phyloP scores from a whole-genome alignment of 2,329 filamentous ascomycete genomes.

The Dryadomyces quercivorus region DNA sequence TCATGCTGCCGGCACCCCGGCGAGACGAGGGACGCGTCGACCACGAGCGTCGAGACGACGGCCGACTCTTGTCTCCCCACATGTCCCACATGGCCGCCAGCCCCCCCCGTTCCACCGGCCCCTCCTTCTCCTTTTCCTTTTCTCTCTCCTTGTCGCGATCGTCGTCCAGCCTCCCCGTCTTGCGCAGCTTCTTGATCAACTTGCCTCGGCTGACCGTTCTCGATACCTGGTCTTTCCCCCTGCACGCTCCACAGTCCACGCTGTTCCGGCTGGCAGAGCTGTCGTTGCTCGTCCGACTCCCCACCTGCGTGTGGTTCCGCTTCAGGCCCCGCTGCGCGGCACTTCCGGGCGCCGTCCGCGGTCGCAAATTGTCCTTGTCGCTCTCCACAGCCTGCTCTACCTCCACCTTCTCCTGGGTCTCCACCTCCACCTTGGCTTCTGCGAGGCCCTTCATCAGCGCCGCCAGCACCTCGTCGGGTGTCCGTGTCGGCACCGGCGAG shows the following conservation, averaged over 20 bases:
- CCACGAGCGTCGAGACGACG: neutral
- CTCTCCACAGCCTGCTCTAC: neutral
- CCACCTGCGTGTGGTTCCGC: no score
- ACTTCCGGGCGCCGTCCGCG: no score
- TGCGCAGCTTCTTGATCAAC: constrained; percentile 40
- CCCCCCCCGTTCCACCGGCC: neutral
- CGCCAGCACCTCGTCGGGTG: neutral
- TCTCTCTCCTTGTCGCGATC: neutral
- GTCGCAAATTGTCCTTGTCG: neutral
- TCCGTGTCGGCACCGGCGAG: neutral
- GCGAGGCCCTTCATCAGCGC: neutral
- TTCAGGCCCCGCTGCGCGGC: no score
- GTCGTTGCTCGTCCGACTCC: neutral
- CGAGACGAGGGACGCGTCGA: neutral
- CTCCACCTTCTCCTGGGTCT: neutral
- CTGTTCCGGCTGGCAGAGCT: neutral
- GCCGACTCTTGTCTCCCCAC: neutral
- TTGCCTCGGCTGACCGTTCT: constrained; percentile 15
- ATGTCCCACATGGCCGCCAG: neutral
- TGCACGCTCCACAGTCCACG: neutral
- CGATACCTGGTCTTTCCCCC: neutral
- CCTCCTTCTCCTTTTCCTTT: neutral
- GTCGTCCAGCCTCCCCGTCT: constrained; percentile 18
- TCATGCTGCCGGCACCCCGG: no score
- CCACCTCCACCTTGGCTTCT: no score